Evolutionary conservation across 2,329 filamentous ascomycete species (phyloP), one percentile per base, ranked within the genome.

Genomic region (Aureobasidium pullulans): DNA sequence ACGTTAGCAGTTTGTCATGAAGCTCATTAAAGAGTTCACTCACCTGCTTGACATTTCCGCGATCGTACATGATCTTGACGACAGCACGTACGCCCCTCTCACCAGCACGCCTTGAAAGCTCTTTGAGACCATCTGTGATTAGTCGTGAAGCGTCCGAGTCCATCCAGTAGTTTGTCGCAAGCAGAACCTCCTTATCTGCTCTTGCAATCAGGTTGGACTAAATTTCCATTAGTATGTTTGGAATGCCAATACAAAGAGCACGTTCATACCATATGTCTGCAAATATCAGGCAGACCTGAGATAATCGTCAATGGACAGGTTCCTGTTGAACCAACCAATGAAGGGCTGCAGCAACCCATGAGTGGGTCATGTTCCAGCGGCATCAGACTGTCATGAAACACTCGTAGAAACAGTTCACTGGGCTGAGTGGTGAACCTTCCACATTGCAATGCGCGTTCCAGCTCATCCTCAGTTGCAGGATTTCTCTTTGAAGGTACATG

Each of bases 161-260:
- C 61, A 86, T 81, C 89, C 89, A 91, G 66, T 84, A 89, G 65
- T 89, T 90, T 0, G 89, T 92, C 0, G 85, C 85, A 9, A 92
- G 75, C 59, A 88, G 84, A 0, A 93, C 83, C 66, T 93, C 89
- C 36, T 80, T 81, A 66, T 89, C 79, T 0, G 89, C 89, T 4
- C 85, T 79, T 2, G 81, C 87, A 36, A 93, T 92, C 19, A 89
- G 76, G 64, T 92, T 91, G 1, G 87, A 84, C 74, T 65, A 10
- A 39, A n/a, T 10, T 8, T 42, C 19, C 2, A 39, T 57, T 32
- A 57, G 42, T 47, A 37, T 43, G 13, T 11, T 34, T n/a, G 23
- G 39, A 28, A 2, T 42, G 9, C 9, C 3, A 4, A 1, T n/a
- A 13, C 7, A 15, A 34, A 10, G 28, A n/a, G 1, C 5, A 2